These are phyloP conservation scores for Nigrospora osmanthi DNA, from an alignment of 2,329 filamentous ascomycete genomes.

Conservation along the genomic window DNA sequence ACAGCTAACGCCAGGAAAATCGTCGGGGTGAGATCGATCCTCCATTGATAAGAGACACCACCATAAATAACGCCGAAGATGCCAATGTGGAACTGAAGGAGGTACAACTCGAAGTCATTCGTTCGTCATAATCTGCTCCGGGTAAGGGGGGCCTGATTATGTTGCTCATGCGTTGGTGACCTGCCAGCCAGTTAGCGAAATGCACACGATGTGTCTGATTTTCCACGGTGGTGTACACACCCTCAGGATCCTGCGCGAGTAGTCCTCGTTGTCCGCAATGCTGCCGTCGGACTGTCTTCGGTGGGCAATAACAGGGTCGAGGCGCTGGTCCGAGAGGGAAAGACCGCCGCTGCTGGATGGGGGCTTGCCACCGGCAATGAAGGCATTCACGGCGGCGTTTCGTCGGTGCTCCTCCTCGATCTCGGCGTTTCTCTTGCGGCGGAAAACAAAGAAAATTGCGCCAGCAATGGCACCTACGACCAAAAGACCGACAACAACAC, in stretches of 20 bases:
- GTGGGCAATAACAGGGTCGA: conserved; percentile 80
- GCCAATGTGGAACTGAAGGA: conserved; percentile 20
- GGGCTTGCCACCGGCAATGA: conserved; percentile 58
- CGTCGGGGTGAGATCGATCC: conserved; percentile 18
- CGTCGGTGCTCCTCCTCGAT: conserved; percentile 80
- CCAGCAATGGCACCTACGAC: conserved; percentile 58
- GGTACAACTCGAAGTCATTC: conserved; percentile 21
- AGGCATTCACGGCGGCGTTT: conserved; percentile 71
- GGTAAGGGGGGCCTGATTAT: conserved; percentile 2
- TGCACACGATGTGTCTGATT: neutral
- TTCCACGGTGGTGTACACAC: conserved; percentile 40
- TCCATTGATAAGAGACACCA: conserved; percentile 22
- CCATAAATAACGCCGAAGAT: conserved; percentile 24
- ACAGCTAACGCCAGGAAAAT: conserved; percentile 23
- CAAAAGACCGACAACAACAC: conserved; percentile 78
- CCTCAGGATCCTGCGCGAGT: conserved; percentile 91
- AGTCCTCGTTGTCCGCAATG: conserved; percentile 95
- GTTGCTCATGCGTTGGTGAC: conserved; percentile 24
- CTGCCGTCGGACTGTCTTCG: conserved; percentile 87
- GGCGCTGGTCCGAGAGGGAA: conserved; percentile 73
- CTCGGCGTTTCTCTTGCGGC: conserved; percentile 66
- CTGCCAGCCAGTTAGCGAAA: conserved; percentile 9
- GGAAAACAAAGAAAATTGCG: conserved; percentile 65
- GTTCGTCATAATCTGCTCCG: conserved; percentile 23
- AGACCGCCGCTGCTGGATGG: conserved; percentile 54